These are phyloP conservation scores for Saraca asoca DNA, from an alignment of 331 rosid genomes.

Conservation along the genomic window DNA sequence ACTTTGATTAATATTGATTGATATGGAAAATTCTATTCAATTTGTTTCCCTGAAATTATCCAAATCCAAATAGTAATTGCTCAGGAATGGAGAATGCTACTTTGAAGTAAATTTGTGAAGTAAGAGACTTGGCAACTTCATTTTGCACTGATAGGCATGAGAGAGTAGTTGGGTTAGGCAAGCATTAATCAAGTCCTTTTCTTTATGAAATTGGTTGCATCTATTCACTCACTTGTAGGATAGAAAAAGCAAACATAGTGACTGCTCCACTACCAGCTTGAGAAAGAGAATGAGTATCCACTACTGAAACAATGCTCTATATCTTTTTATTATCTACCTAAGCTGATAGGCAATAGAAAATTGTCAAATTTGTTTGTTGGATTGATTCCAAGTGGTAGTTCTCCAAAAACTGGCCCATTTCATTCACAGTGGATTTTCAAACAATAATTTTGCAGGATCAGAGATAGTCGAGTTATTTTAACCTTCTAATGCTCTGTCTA, in stretches of 20 bases:
- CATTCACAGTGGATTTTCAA: conserved; percentile 18
- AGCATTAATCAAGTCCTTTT: too few relatives aligned
- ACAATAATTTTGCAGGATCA: not conserved
- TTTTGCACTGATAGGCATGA: not conserved
- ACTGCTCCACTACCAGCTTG: not conserved
- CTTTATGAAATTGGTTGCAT: too few relatives aligned
- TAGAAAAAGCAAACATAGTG: not conserved
- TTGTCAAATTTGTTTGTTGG: conserved; percentile 23
- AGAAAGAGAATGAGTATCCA: not conserved
- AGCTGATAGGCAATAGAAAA: not conserved
- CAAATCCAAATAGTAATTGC: too few relatives aligned
- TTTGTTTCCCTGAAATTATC: too few relatives aligned
- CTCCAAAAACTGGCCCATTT: too few relatives aligned
- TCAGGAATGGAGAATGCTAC: too few relatives aligned
- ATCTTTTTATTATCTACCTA: not conserved
- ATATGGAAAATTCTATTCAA: too few relatives aligned
- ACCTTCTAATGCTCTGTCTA: not conserved
- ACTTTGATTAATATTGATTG: too few relatives aligned
- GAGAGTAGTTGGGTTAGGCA: too few relatives aligned
- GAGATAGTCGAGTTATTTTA: not conserved
- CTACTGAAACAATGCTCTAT: not conserved
- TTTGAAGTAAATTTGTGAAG: too few relatives aligned
- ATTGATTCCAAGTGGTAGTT: conserved; percentile 22
- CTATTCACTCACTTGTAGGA: not conserved
- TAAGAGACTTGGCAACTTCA: too few relatives aligned